phyloP scores from a whole-genome alignment of 1,139 yeast species.

The Arxiozyma telluris region DNA sequence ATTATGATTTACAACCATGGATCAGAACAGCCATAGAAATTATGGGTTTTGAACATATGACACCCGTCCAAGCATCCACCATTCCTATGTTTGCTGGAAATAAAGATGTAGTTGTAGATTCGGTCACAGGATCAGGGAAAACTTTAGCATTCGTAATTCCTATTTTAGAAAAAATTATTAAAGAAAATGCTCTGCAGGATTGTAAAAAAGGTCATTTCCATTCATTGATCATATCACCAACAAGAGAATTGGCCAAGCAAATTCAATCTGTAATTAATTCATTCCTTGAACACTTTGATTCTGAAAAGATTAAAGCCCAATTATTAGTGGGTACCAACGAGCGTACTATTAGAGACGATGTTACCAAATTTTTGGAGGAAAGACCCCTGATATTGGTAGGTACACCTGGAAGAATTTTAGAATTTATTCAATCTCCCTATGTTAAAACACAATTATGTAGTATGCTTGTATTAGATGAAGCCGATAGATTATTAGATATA shows the following conservation, averaged over 20 bases:
- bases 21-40: conserved; percentile 52
- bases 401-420: conserved; percentile 85
- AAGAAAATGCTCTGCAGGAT: conserved; percentile 25
- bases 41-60: conserved; percentile 74
- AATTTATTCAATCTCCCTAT: conserved; percentile 45
- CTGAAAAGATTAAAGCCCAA: conserved; percentile 47
- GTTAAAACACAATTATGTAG: conserved; percentile 57
- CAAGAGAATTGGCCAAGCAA: conserved; percentile 86
- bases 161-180: conserved; percentile 54
- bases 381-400: conserved; percentile 75
- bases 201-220: conserved; percentile 56
- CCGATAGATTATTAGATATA: conserved; percentile 75
- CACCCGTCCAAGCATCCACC: conserved; percentile 96
- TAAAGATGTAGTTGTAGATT: conserved; percentile 93
- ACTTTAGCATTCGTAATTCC: conserved; percentile 85
- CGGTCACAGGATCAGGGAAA: conserved; percentile 96
- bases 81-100: conserved; percentile 81
- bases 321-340: conserved; percentile 67
- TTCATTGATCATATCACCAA: conserved; percentile 74
- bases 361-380: conserved; percentile 44
- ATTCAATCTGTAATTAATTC: conserved; percentile 58
- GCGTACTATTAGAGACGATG: conserved; percentile 59
- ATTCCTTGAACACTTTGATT: conserved; percentile 46
- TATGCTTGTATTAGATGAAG: conserved; percentile 80
- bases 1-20: conserved; percentile 36